phyloP scores from a whole-genome alignment of 805 yeast species.

The Trichomonascus vanleenenianus region DNA sequence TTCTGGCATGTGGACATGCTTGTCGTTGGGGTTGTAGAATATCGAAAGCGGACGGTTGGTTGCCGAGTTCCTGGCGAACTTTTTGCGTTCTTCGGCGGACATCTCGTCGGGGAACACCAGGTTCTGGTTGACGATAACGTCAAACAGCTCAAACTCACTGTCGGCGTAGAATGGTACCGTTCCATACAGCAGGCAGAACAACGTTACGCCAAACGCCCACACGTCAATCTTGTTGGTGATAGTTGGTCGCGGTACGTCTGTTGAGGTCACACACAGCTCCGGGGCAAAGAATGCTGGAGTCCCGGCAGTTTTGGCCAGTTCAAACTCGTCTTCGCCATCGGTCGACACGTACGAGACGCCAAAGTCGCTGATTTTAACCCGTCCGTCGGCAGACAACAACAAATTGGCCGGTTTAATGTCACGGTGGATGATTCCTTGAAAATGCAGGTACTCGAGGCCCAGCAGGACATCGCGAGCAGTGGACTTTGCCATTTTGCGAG shows the following conservation, averaged over 20 bases:
- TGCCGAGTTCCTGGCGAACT: slow-evolving; percentile 35
- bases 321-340: slow-evolving; percentile 54
- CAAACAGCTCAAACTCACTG: slow-evolving; percentile 77
- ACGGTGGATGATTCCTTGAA: slow-evolving; percentile 86
- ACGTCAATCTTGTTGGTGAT: slow-evolving; percentile 83
- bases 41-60: not conserved
- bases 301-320: slow-evolving; percentile 92
- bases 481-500: slow-evolving; percentile 57
- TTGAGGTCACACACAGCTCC: slow-evolving; percentile 36
- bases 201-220: slow-evolving; percentile 95
- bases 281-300: slow-evolving; percentile 97
- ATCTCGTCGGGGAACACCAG: slow-evolving; percentile 48
- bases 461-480: slow-evolving; percentile 76
- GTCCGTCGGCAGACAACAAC: slow-evolving; percentile 57
- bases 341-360: slow-evolving; percentile 79
- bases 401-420: slow-evolving; percentile 95
- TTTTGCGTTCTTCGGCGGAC: not conserved
- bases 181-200: slow-evolving; percentile 84
- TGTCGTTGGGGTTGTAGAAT: not conserved
- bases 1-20: not conserved
- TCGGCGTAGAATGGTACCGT: slow-evolving; percentile 82
- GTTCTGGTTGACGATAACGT: slow-evolving; percentile 60
- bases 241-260: slow-evolving; percentile 24
- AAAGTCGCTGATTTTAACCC: slow-evolving; percentile 91
- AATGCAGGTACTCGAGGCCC: slow-evolving; percentile 86